A percentile compares a stretch with the other conserved stretches of the same genome.
Conservation (phyloP, 345 rosid genomes). For the Raphanus sativus region DNA sequence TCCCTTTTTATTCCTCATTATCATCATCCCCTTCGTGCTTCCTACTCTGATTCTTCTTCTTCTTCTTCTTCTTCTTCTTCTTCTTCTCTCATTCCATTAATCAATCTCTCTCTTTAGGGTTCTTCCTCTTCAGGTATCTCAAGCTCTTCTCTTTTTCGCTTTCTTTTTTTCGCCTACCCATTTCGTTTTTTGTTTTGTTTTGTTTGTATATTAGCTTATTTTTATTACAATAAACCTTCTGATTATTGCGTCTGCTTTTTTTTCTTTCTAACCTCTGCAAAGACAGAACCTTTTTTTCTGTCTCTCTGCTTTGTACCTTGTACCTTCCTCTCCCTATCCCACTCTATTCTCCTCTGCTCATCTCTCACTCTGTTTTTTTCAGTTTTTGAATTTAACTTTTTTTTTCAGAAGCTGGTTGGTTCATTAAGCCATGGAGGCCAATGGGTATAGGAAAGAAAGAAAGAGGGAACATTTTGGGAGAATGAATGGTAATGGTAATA, state of each 20-base stretch:
- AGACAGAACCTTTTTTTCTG: conserved; percentile 30
- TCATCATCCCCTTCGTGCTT: background rate
- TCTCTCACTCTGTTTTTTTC: background rate
- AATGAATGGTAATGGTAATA: conserved; percentile 71
- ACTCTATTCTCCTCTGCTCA: conserved; percentile 12
- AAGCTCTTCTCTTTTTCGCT: background rate
- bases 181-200: background rate
- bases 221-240: conserved; percentile 25
- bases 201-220: conserved; percentile 5
- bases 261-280: conserved; percentile 20
- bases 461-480: conserved; percentile 50
- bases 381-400: background rate
- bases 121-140: conserved; percentile 25
- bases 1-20: conserved; percentile 25
- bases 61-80: background rate
- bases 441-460: conserved; percentile 57
- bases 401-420: conserved; percentile 20
- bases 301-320: conserved; percentile 31
- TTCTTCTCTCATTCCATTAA: background rate
- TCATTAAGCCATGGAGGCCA: conserved; percentile 51
- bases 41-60: conserved; percentile 10
- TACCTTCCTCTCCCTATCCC: conserved; percentile 18
- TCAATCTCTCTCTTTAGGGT: conserved; percentile 24
- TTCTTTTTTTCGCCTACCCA: background rate
- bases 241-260: conserved; percentile 18